Evolutionary conservation across 805 yeast species (phyloP).

Genomic region (Barnettozyma vustinii): DNA sequence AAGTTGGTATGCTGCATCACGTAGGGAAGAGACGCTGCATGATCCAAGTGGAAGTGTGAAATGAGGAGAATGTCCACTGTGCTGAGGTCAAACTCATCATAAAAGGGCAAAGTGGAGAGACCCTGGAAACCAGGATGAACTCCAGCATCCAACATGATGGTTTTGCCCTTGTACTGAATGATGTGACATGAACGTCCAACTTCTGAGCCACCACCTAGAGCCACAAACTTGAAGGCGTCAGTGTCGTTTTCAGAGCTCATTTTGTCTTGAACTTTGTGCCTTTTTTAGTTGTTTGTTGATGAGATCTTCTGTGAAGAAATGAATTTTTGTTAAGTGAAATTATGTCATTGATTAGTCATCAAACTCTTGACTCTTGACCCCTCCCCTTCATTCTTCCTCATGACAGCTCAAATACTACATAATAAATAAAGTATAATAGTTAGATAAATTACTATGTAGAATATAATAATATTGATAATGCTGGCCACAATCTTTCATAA

Average conservation of each 20-base stretch:
- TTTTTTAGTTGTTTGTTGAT: not conserved
- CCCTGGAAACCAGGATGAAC: constrained; percentile 95
- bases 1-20: constrained; percentile 96
- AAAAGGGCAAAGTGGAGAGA: constrained; percentile 85
- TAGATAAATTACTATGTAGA: too few species aligned
- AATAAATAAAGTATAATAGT: too few species aligned
- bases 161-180: constrained; percentile 86
- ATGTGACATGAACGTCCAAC: constrained; percentile 97
- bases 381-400: too few species aligned
- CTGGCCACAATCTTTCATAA: too few species aligned
- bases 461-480: too few species aligned
- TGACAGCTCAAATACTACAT: too few species aligned
- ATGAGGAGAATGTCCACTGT: constrained; percentile 81
- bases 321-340: not conserved
- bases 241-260: constrained; percentile 10
- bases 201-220: constrained; percentile 97
- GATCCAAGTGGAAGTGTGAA: constrained; percentile 96
- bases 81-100: constrained; percentile 89
- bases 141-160: constrained; percentile 96
- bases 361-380: too few species aligned
- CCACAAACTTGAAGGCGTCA: constrained; percentile 60
- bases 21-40: constrained; percentile 95
- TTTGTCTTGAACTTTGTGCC: not conserved
- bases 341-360: not conserved
- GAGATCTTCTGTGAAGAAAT: not conserved